phyloP scores from a whole-genome alignment of 169 alveolate species.

The Ichthyophthirius multifiliis region DNA sequence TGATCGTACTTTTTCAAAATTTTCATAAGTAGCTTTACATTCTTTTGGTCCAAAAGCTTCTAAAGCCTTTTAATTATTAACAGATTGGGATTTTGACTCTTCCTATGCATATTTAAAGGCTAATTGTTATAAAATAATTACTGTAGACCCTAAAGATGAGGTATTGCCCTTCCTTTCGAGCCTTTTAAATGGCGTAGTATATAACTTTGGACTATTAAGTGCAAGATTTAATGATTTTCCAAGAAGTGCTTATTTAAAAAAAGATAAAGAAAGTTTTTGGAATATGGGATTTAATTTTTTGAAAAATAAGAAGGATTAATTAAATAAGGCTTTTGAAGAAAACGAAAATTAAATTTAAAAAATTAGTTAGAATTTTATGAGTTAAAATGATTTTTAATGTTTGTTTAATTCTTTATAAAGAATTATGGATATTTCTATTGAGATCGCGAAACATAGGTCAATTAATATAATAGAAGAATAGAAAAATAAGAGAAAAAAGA shows the following conservation, averaged over 20 bases:
- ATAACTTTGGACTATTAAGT: too few species aligned
- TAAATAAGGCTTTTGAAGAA: neutral
- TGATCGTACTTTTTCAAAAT: conserved; percentile 77
- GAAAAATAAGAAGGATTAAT: neutral
- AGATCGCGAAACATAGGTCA: neutral
- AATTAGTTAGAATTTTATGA: neutral
- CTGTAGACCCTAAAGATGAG: conserved; percentile 28
- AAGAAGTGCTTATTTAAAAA: too few species aligned
- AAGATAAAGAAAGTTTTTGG: neutral
- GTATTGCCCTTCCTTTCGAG: conserved; percentile 25
- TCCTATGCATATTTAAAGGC: neutral
- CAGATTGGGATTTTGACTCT: conserved; percentile 24
- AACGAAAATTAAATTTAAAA: neutral
- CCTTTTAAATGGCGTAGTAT: conserved; percentile 20
- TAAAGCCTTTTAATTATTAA: conserved; percentile 6
- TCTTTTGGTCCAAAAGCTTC: conserved; percentile 5
- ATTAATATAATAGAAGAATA: neutral
- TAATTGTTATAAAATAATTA: conserved; percentile 20
- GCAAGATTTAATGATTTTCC: too few species aligned
- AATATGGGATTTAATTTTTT: neutral
- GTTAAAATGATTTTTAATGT: neutral
- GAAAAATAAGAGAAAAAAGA: neutral
- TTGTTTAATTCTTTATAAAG: neutral
- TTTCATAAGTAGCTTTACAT: conserved; percentile 15
- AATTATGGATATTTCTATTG: neutral